Base-by-base conservation (phyloP, 257 asterid species). In the Ballota nigra region DNA sequence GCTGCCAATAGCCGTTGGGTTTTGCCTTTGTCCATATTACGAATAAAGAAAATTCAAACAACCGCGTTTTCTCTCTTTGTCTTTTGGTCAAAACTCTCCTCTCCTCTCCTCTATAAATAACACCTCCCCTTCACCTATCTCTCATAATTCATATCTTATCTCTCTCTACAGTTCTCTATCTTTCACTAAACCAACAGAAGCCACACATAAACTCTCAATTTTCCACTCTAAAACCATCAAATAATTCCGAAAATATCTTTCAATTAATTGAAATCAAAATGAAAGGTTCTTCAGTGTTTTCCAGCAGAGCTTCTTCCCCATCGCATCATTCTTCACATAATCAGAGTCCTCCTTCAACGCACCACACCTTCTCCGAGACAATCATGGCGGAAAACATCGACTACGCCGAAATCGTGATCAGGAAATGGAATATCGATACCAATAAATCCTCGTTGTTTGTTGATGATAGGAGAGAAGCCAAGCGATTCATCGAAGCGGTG, bases 381-480 rank as follows among this genome's bases (percentile, higher is more conserved):
- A 58, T 85, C 16, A 84, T 87, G 89, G 86, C 79, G 34, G 97
- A 89, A 7, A 83, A 88, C 77, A 72, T 92, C 34, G 81, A 77
- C 5, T 8, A 19, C 2, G 96, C 97, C 0, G 91, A 87, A 45
- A 26, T 55, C 1, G 49, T 86, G 5, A 85, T 92, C 64, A 63
- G 22, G 3, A 75, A 15, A 66, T 85, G 88, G 87, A 84, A 74
- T 13, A 6, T 84, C 2, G 81, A 82, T 12, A 26, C 78, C 0
- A 43, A 72, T 9, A 77, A 58, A 19, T 65, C 77, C 63, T 45
- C 78, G 0, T 74, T 88, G 3, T 89, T 88, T 78, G 72, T 56
- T 2, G 79, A 78, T 13, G 74, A 81, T 33, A 51, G 83, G 2
- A 74, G 18, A 3, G 91, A 90, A 20, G 89, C 88, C 1, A 65